Percentiles rank a stretch among this genome's conserved stretches.
Conservation (phyloP, 495 filamentous ascomycete genomes). For the Rhizodiscina lignyota region DNA sequence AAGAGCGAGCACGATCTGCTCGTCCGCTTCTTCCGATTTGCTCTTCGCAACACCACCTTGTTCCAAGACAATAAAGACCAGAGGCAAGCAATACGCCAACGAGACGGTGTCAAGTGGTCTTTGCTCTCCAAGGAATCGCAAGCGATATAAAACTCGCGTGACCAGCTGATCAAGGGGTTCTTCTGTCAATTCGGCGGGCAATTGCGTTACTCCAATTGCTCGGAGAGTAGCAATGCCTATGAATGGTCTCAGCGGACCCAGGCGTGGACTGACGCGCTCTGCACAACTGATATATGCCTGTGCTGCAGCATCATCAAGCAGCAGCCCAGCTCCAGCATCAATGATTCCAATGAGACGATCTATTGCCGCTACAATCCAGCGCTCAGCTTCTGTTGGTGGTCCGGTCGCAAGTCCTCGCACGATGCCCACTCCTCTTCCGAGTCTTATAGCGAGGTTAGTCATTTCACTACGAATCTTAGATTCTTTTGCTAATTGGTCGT, state of each 20-base stretch:
- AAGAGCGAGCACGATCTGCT: conserved; percentile 76
- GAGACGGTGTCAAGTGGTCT: conserved; percentile 76
- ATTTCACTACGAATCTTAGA: conserved; percentile 56
- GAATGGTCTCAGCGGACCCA: conserved; percentile 61
- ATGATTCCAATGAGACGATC: conserved; percentile 52
- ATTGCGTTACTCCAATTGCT: conserved; percentile 58
- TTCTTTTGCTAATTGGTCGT: conserved; percentile 81
- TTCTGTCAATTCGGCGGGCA: conserved; percentile 30
- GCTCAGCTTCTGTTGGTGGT: conserved; percentile 64
- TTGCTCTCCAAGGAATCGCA: conserved; percentile 83
- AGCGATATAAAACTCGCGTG: conserved; percentile 75
- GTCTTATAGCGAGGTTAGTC: conserved; percentile 43
- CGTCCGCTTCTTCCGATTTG: conserved; percentile 59
- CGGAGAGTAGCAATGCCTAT: conserved; percentile 77
- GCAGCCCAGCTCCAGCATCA: conserved; percentile 59
- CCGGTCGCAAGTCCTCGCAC: conserved; percentile 66
- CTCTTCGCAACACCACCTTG: conserved; percentile 60
- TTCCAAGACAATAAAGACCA: conserved; percentile 57
- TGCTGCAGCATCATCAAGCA: conserved; percentile 66
- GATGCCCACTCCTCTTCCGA: conserved; percentile 69
- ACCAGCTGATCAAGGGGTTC: conserved; percentile 40
- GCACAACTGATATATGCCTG: conserved; percentile 62
- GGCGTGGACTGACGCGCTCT: conserved; percentile 52
- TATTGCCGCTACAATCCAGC: conserved; percentile 74
- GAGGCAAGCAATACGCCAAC: conserved; percentile 69